A percentile compares a stretch with the other conserved stretches of the same genome.
Conservation (phyloP, 345 rosid genomes). For the Boechera stricta region DNA sequence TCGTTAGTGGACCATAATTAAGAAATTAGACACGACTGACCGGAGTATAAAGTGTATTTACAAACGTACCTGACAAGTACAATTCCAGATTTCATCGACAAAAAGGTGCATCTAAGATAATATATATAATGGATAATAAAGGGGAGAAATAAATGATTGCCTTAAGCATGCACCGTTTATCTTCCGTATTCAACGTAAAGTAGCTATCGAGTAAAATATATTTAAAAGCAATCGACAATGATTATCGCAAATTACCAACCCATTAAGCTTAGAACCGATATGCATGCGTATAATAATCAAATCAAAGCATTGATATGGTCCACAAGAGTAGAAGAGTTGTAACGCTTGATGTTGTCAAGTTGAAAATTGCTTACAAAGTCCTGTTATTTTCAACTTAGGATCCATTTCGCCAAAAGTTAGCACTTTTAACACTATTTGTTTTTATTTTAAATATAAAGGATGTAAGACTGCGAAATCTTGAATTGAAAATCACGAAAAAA, state of each 20-base stretch:
- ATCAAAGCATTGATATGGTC: slow-evolving; percentile 32
- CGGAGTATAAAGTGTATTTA: slow-evolving; percentile 15
- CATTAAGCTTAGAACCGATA: slow-evolving; percentile 9
- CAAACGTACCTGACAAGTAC: slow-evolving; percentile 32
- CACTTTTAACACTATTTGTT: slow-evolving; percentile 10
- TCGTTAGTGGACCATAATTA: slow-evolving; percentile 25
- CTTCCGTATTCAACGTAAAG: slow-evolving; percentile 38
- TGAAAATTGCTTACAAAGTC: slow-evolving; percentile 41
- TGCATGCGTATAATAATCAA: slow-evolving; percentile 28
- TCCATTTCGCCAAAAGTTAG: slow-evolving; percentile 32
- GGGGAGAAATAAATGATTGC: background rate
- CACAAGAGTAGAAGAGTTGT: slow-evolving; percentile 44
- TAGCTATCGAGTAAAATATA: slow-evolving; percentile 16
- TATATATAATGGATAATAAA: background rate
- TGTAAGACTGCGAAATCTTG: too few species aligned
- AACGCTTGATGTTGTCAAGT: slow-evolving; percentile 33
- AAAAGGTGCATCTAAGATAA: background rate
- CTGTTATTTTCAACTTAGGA: slow-evolving; percentile 34
- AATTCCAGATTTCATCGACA: slow-evolving; percentile 17
- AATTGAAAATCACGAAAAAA: too few species aligned
- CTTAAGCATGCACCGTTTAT: slow-evolving; percentile 6
- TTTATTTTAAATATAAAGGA: background rate
- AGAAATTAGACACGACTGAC: slow-evolving; percentile 2
- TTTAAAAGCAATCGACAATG: slow-evolving; percentile 28
- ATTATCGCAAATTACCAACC: slow-evolving; percentile 32